Conservation (phyloP, 495 filamentous ascomycete genomes). For the Coniosporium apollinis region DNA sequence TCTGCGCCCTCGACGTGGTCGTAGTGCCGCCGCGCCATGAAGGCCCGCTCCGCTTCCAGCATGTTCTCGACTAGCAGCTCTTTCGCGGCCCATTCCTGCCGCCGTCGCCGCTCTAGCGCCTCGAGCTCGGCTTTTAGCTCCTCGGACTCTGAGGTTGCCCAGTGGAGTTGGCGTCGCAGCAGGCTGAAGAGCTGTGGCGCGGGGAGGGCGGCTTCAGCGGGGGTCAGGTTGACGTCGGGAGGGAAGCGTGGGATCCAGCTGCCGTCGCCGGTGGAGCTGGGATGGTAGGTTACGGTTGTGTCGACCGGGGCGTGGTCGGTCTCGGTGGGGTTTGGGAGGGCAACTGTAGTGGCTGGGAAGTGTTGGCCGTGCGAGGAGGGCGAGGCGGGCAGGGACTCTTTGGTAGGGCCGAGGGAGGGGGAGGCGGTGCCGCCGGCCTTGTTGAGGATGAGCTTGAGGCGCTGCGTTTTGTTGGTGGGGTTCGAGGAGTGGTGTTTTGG, state of each 20-base stretch:
- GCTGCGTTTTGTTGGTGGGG: constrained; percentile 18
- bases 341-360: neutral
- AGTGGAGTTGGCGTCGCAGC: constrained; percentile 60
- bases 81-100: constrained; percentile 72
- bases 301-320: constrained; percentile 5
- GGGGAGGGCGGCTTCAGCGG: constrained; percentile 50
- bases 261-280: constrained; percentile 24
- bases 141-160: constrained; percentile 57
- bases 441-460: constrained; percentile 16
- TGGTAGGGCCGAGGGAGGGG: constrained; percentile 7
- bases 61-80: constrained; percentile 47
- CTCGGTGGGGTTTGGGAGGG: constrained; percentile 9
- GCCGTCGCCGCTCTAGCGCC: constrained; percentile 45
- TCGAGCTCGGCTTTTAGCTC: constrained; percentile 43
- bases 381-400: constrained; percentile 10
- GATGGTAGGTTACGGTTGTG: constrained; percentile 11
- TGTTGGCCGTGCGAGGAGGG: constrained; percentile 7
- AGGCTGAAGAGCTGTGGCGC: constrained; percentile 54
- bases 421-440: constrained; percentile 2
- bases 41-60: constrained; percentile 37
- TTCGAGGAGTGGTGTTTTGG: constrained; percentile 53
- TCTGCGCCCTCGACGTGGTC: constrained; percentile 21
- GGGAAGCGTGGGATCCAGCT: constrained; percentile 28
- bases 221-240: constrained; percentile 50
- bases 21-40: constrained; percentile 4